Evolutionary conservation across 2,329 filamentous ascomycete species (phyloP), one percentile per base, ranked within the genome.

Genomic region (Diaporthe capsici): DNA sequence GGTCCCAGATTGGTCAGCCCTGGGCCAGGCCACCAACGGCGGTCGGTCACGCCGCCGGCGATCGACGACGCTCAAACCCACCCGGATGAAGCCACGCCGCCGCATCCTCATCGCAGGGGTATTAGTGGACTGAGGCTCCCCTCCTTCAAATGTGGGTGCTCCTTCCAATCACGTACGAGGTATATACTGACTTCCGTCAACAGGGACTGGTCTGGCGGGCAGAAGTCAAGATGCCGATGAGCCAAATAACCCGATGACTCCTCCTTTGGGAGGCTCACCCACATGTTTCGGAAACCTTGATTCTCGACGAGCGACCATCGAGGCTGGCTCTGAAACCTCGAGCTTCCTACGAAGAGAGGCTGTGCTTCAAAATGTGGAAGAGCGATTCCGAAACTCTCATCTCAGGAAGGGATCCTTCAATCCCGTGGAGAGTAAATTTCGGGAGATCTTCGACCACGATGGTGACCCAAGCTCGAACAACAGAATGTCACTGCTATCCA

Each of bases 401-500:
- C 65, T 82, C 20, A 81, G 80, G 4, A 82, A 80, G 39, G 82
- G 82, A 49, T 80, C 79, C 3, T 79, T 79, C 2, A 72, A 76
- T n/a, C 81, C 80, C 15, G 75, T 84, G 1, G 77, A 77, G 61
- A 87, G 85, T 77, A 85, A 82, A 28, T 88, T 88, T 78, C 82
- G 79, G 13, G 86, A 88, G 75, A 82, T 86, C 7, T 84, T 87
- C 68, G 78, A 83, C 22, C 78, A 79, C 7, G 60, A 65, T 20
- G 60, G 49, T 17, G 47, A 34, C 12, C 34, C 58, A 34, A 57
- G n/a, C 10, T 53, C 71, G 10, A 65, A 7, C 71, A 65, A 47
- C 77, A 9, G 78, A 75, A 58, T 39, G 13, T 85, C 84, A 17
- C 77, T 87, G 42, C 79, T 85, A 49, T 79, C 82, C 7, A 85